Base-by-base conservation (phyloP, 805 yeast species). In the Spathaspora girioi region DNA sequence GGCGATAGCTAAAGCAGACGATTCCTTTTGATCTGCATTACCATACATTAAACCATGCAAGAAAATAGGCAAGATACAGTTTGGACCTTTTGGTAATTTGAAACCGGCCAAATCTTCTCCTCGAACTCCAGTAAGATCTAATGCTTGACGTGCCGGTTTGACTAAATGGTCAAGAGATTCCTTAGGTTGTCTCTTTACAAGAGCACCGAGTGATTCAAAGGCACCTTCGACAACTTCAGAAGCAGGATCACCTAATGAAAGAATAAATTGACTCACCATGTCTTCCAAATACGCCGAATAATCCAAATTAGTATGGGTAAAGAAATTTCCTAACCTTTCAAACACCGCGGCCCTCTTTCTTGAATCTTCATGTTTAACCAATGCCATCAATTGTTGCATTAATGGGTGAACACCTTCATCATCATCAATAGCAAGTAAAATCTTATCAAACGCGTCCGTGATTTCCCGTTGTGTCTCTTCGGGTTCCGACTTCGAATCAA, bases 21-120 rank as follows among this genome's bases (percentile, higher is more conserved):
- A 71, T 66, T 92, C 97, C 69, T 94, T 84, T 63, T 87, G 93
- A 47, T 84, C 90, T 55, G 82, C 77, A 48, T 81, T 80, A 56
- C 99, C 99, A 68, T 91, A 89, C 96, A 93, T 89, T 62, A 94
- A 80, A 54, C 98, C 98, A 66, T 93, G 97, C 58, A 90, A 73
- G 75, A 94, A 94, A 49, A 96, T 81, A 27, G 99, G 99, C 59
- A 94, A 76, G 40, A 94, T 70, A 70, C 96, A 87, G 63, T 80
- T 83, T 53, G 97, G 96, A 47, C 98, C 96, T 66, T 83, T 84
- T 68, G 96, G 84, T 71, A 83, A 61, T 55, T 80, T 64, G 67
- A 92, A 88, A 0, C 90, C 97, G 32, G 85, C 81, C 48, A 92
- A 68, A 31, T 87, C 90, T 60, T 79, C 78, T 1, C 84, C 86